Conservation (phyloP, 495 filamentous ascomycete genomes). For the Eremomyces bilateralis region DNA sequence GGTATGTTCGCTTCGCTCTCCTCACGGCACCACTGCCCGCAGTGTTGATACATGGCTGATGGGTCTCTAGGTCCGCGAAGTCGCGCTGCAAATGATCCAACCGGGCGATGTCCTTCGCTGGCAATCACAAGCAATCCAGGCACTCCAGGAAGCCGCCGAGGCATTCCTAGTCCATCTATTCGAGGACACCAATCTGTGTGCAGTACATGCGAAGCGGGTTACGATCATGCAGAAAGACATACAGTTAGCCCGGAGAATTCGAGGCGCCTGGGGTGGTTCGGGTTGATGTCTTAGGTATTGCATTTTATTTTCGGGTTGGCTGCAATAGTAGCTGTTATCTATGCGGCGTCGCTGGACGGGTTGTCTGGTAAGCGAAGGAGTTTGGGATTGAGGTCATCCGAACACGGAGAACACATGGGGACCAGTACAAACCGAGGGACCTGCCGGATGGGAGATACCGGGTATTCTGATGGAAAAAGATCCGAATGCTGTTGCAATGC, state of each 20-base stretch:
- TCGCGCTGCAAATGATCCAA: constrained; percentile 33
- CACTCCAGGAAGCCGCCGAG: constrained; percentile 79
- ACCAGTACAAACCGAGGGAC: too few relatives aligned
- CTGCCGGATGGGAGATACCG: too few relatives aligned
- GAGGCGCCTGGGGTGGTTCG: constrained; percentile 10
- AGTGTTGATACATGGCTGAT: not conserved
- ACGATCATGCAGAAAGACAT: constrained; percentile 66
- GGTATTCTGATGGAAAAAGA: too few relatives aligned
- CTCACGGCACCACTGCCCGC: not conserved
- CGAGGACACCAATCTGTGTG: constrained; percentile 88
- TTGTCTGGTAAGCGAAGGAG: too few relatives aligned
- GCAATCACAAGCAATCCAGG: constrained; percentile 79
- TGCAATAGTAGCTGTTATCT: too few relatives aligned
- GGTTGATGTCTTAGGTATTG: too few relatives aligned
- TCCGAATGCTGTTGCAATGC: too few relatives aligned
- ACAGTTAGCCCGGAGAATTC: constrained; percentile 12
- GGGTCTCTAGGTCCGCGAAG: constrained; percentile 52
- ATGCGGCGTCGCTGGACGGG: too few relatives aligned
- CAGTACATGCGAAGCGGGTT: constrained; percentile 85
- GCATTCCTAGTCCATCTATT: constrained; percentile 88
- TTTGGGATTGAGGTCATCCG: too few relatives aligned
- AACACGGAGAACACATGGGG: too few relatives aligned
- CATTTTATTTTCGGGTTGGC: too few relatives aligned
- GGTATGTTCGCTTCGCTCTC: constrained; percentile 25
- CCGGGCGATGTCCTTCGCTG: constrained; percentile 47